phyloP scores from a whole-genome alignment of 2,329 filamentous ascomycete genomes.

The Penicillium digitatum region DNA sequence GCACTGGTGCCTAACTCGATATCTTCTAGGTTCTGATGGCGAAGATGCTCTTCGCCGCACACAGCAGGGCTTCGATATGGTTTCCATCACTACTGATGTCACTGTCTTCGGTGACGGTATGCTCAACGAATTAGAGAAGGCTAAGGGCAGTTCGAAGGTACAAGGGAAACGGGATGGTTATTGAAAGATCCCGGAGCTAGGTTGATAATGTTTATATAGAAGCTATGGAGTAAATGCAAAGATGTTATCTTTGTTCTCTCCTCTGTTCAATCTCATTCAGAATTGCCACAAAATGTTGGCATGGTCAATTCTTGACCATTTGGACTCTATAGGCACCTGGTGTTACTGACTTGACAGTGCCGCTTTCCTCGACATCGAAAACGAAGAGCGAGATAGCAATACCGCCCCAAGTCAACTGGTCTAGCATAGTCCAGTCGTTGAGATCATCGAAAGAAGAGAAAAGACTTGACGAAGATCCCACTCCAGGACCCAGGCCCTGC shows the following conservation, averaged over 20 bases:
- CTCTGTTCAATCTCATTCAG: not conserved
- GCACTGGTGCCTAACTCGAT: not conserved
- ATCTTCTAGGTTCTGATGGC: conserved; percentile 31
- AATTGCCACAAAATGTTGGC: not conserved
- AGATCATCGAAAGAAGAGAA: conserved; percentile 20
- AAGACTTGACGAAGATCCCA: conserved; percentile 2
- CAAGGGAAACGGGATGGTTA: conserved; percentile 15
- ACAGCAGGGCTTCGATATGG: conserved; percentile 41
- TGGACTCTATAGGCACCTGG: conserved; percentile 18
- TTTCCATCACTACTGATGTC: conserved; percentile 40
- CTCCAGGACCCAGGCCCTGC: not conserved
- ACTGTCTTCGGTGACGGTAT: conserved; percentile 34
- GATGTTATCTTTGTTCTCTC: not conserved
- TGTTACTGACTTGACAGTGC: conserved; percentile 18
- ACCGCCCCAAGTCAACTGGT: conserved; percentile 23
- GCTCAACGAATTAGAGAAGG: conserved; percentile 30
- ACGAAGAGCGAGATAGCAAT: conserved; percentile 25
- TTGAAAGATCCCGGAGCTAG: not conserved
- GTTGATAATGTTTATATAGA: not conserved
- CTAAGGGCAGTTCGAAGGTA: conserved; percentile 23
- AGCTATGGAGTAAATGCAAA: not conserved
- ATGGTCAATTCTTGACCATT: conserved; percentile 7
- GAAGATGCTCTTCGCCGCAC: conserved; percentile 33
- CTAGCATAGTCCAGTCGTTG: conserved; percentile 18
- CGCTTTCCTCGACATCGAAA: conserved; percentile 25